These are phyloP conservation scores for Glonium stellatum DNA, from an alignment of 495 filamentous ascomycete species.

Conservation along the genomic window DNA sequence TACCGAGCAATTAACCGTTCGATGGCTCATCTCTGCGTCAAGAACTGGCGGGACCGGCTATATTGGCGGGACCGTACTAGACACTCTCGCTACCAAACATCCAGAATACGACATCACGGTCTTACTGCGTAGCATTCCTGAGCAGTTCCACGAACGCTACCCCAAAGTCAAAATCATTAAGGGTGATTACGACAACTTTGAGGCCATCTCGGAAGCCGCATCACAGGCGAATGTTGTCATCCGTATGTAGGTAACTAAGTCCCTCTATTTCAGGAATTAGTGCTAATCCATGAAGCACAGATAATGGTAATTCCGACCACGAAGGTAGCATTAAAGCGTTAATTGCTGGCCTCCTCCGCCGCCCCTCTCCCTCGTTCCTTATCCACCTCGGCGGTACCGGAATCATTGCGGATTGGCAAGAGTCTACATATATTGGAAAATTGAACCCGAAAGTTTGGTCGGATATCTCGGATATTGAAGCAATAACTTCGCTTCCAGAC, in stretches of 20 bases:
- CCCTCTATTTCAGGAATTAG: not conserved
- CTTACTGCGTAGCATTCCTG: slow-evolving; percentile 37
- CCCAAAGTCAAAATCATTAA: slow-evolving; percentile 46
- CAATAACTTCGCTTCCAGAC: slow-evolving; percentile 20
- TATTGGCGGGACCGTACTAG: slow-evolving; percentile 46
- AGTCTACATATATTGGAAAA: slow-evolving; percentile 12
- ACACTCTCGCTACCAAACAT: slow-evolving; percentile 37
- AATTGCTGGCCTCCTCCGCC: slow-evolving; percentile 25
- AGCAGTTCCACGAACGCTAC: slow-evolving; percentile 36
- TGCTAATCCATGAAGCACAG: slow-evolving; percentile 1
- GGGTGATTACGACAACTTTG: slow-evolving; percentile 47
- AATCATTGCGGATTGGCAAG: slow-evolving; percentile 24
- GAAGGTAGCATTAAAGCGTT: slow-evolving; percentile 23
- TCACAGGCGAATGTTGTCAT: slow-evolving; percentile 53
- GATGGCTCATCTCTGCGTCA: not conserved
- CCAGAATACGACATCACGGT: slow-evolving; percentile 42
- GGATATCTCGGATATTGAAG: slow-evolving; percentile 19
- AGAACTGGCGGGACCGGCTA: slow-evolving; percentile 47
- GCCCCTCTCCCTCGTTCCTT: slow-evolving; percentile 20
- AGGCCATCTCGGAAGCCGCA: slow-evolving; percentile 46
- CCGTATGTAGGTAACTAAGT: slow-evolving; percentile 35
- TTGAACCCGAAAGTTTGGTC: slow-evolving; percentile 31
- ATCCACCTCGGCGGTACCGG: slow-evolving; percentile 27
- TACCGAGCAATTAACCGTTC: not conserved
- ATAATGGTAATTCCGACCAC: slow-evolving; percentile 29